These are phyloP conservation scores for Fagus crenata DNA, from an alignment of 306 rosid genomes.

Conservation along the genomic window DNA sequence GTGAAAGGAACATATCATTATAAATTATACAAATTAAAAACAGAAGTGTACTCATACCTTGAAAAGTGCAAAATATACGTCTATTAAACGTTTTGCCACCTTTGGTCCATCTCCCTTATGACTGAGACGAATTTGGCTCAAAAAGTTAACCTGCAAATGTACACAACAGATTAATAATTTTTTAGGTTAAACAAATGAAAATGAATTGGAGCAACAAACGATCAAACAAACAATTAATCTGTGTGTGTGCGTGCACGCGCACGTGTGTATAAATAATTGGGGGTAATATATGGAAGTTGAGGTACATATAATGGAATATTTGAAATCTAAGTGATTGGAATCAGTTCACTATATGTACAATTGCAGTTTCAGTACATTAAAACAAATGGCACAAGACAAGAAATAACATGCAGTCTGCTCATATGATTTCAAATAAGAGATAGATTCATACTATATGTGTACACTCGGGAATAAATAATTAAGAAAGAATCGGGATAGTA, in stretches of 20 bases:
- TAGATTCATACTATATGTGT: neutral
- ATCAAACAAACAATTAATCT: neutral
- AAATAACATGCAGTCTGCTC: neutral
- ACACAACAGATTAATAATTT: constrained; percentile 21
- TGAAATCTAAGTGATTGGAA: neutral
- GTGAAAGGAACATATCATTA: neutral
- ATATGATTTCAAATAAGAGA: neutral
- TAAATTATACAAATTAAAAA: neutral
- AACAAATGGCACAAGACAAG: neutral
- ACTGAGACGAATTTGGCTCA: constrained; percentile 84
- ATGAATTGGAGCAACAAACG: constrained; percentile 11
- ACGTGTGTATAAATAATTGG: neutral
- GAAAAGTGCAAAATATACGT: constrained; percentile 87
- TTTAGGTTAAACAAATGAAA: constrained; percentile 18
- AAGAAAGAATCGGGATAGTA: neutral
- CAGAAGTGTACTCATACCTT: constrained; percentile 57
- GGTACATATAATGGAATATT: neutral
- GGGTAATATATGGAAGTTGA: neutral
- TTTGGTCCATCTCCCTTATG: constrained; percentile 87
- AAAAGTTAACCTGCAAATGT: constrained; percentile 70
- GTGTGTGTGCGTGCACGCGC: too few relatives aligned
- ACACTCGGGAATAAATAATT: neutral
- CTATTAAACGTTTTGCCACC: constrained; percentile 88
- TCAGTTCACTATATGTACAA: neutral
- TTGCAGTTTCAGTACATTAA: neutral